Evolutionary conservation across 208 protist species (phyloP).

Genomic region (Wallacemonas sp.): DNA sequence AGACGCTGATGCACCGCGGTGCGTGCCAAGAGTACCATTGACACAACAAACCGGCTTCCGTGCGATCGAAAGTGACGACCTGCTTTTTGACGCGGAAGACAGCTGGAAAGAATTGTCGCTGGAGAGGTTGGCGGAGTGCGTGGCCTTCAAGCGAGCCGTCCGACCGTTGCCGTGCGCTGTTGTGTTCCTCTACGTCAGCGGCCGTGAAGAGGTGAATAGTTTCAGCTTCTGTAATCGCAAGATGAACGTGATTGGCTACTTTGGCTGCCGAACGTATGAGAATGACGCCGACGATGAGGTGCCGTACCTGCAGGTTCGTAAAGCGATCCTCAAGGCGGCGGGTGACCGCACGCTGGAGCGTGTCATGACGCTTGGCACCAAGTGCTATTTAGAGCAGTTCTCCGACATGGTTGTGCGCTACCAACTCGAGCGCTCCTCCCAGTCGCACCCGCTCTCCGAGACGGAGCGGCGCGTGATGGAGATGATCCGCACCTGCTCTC

Average conservation of each 20-base stretch:
- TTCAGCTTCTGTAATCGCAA: conserved; percentile 56
- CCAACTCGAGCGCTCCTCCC: conserved; percentile 12
- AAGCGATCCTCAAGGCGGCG: conserved; percentile 69
- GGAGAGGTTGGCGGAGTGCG: background rate
- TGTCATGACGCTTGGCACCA: conserved; percentile 53
- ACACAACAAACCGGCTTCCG: conserved; percentile 12
- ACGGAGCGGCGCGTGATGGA: background rate
- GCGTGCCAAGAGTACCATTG: background rate
- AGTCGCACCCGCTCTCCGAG: conserved; percentile 1
- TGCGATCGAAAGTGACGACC: background rate
- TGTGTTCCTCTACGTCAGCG: conserved; percentile 66
- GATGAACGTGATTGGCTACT: conserved; percentile 77
- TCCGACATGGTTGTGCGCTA: conserved; percentile 30
- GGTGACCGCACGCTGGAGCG: conserved; percentile 72
- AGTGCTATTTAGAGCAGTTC: conserved; percentile 49
- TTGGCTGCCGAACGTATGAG: conserved; percentile 50
- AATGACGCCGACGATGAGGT: conserved; percentile 30
- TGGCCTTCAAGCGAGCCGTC: conserved; percentile 45
- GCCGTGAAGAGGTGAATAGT: conserved; percentile 56
- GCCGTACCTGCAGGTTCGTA: conserved; percentile 49
- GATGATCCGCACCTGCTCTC: background rate
- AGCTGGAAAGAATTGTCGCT: conserved; percentile 1
- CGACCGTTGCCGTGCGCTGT: conserved; percentile 62
- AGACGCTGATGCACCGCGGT: no score
- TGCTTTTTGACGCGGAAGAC: conserved; percentile 14